phyloP scores from a whole-genome alignment of 306 rosid species.

The Cicer cuneatum region DNA sequence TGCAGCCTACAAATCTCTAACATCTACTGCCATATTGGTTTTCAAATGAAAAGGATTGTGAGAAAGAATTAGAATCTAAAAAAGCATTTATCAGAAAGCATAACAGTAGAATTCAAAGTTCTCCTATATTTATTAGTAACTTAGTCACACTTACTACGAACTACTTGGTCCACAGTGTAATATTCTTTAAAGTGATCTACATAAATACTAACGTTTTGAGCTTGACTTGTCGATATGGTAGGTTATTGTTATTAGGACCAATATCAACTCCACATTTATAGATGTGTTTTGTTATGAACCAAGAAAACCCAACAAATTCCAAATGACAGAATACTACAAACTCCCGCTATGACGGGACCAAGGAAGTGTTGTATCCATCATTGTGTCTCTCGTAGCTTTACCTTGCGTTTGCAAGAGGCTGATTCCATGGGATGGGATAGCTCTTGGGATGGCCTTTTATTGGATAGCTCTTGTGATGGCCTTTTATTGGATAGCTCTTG shows the following conservation, averaged over 20 bases:
- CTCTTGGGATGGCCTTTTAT: constrained; percentile 3
- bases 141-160: neutral
- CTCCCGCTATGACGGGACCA: neutral
- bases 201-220: constrained; percentile 4
- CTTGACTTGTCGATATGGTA: neutral
- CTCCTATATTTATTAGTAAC: neutral
- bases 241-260: constrained; percentile 7
- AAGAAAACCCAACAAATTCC: neutral
- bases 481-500: constrained; percentile 40
- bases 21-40: constrained; percentile 6
- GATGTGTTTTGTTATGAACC: neutral
- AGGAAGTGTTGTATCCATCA: neutral
- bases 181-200: neutral
- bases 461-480: neutral
- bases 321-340: neutral
- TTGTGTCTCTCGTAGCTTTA: neutral
- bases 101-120: neutral
- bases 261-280: neutral
- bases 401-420: neutral
- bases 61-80: constrained; percentile 23
- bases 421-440: neutral
- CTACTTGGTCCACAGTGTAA: neutral
- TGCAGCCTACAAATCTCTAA: constrained; percentile 1
- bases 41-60: neutral
- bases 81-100: neutral